Evolutionary conservation across 768 basidiomycete species (phyloP).

Genomic region (Pilatotrama ljubarskyi): DNA sequence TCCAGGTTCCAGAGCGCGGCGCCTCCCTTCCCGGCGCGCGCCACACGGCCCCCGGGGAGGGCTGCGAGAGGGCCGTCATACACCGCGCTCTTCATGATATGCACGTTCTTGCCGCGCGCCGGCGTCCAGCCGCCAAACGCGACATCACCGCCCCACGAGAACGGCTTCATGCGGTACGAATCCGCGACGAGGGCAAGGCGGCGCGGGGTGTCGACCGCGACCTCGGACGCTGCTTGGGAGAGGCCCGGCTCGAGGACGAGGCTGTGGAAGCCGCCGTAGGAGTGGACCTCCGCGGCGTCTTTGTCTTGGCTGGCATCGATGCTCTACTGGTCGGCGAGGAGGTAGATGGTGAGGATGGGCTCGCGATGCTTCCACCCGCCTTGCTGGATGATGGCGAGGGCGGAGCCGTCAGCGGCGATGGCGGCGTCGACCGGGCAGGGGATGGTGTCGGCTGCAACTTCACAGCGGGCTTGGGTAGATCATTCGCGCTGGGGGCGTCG

Average conservation of each 20-base stretch:
- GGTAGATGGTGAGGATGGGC: constrained; percentile 31
- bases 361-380: constrained; percentile 39
- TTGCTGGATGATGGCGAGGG: constrained; percentile 26
- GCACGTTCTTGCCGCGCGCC: constrained; percentile 24
- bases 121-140: background rate
- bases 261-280: background rate
- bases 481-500: constrained; percentile 29
- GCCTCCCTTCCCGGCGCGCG: constrained; percentile 37
- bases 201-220: constrained; percentile 12
- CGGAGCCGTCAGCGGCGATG: constrained; percentile 28
- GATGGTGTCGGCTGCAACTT: constrained; percentile 27
- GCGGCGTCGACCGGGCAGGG: constrained; percentile 19
- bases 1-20: constrained; percentile 41
- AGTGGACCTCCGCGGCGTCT: background rate
- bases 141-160: constrained; percentile 29
- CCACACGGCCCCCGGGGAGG: constrained; percentile 28
- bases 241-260: constrained; percentile 27
- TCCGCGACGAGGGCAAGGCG: constrained; percentile 40
- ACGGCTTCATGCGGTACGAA: constrained; percentile 38
- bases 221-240: constrained; percentile 21
- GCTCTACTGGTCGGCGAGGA: constrained; percentile 20
- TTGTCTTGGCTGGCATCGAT: background rate
- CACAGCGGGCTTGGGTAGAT: constrained; percentile 40
- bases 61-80: constrained; percentile 35
- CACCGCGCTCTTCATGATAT: constrained; percentile 33